These are phyloP conservation scores for Apiotrichum gamsii DNA, from an alignment of 1,284 basidiomycete species.

Conservation along the genomic window DNA sequence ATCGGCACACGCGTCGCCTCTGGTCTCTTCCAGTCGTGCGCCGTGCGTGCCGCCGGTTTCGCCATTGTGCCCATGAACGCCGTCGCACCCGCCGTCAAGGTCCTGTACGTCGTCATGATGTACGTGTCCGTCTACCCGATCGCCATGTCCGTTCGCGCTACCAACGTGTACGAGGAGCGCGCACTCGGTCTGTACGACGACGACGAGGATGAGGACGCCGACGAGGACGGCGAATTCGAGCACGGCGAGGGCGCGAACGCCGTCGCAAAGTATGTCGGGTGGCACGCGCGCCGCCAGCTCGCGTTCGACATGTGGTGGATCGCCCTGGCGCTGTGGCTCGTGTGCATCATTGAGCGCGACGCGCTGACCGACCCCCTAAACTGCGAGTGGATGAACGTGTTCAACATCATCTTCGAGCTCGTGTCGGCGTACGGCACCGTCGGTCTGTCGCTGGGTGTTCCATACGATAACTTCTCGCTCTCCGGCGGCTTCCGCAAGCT, in stretches of 20 bases:
- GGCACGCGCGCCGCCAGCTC: slow-evolving; percentile 68
- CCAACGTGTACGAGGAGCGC: slow-evolving; percentile 94
- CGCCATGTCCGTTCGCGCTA: slow-evolving; percentile 76
- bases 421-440: slow-evolving; percentile 89
- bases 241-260: slow-evolving; percentile 42
- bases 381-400: slow-evolving; percentile 69
- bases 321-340: slow-evolving; percentile 64
- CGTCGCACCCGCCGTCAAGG: slow-evolving; percentile 73
- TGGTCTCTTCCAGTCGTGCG: slow-evolving; percentile 62
- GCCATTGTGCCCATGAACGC: slow-evolving; percentile 63
- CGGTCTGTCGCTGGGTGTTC: slow-evolving; percentile 71
- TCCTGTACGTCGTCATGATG: slow-evolving; percentile 85
- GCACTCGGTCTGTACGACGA: slow-evolving; percentile 68
- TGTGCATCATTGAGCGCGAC: slow-evolving; percentile 77
- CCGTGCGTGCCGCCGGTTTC: slow-evolving; percentile 86
- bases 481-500: slow-evolving; percentile 33
- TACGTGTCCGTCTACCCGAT: slow-evolving; percentile 52
- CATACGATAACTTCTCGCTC: slow-evolving; percentile 50
- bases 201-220: slow-evolving; percentile 51
- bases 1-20: slow-evolving; percentile 60
- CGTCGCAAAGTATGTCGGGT: slow-evolving; percentile 47
- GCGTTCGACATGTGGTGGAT: slow-evolving; percentile 94
- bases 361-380: slow-evolving; percentile 55
- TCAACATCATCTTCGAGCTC: slow-evolving; percentile 54
- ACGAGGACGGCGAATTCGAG: slow-evolving; percentile 45